A percentile compares a stretch with the other conserved stretches of the same genome.
Conservation (phyloP, 805 yeast genomes). For the Candida piceae region DNA sequence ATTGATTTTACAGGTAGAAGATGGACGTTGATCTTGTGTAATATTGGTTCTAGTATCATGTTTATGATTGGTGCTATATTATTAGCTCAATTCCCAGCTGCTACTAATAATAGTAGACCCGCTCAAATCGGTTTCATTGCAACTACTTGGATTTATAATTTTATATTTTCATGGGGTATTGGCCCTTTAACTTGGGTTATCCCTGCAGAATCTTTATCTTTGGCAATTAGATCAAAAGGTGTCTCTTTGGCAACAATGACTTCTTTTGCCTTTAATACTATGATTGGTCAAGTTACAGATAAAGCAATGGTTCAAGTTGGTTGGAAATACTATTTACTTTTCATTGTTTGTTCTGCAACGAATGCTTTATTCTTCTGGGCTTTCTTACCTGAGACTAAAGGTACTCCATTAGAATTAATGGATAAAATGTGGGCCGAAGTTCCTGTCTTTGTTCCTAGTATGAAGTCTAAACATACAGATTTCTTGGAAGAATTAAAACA, state of each 20-base stretch:
- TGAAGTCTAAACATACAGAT: conserved; percentile 6
- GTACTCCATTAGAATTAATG: conserved; percentile 14
- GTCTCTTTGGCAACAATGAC: conserved; percentile 45
- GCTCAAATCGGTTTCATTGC: conserved; percentile 28
- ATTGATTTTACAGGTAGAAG: conserved; percentile 23
- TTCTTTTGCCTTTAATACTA: conserved; percentile 30
- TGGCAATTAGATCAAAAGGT: conserved; percentile 59
- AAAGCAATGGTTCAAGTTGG: conserved; percentile 42
- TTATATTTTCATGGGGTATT: conserved; percentile 20
- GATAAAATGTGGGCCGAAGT: conserved; percentile 8
- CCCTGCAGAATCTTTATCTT: conserved; percentile 47
- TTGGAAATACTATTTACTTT: conserved; percentile 65
- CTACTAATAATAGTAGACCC: conserved; percentile 11
- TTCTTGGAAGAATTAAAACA: conserved; percentile 6
- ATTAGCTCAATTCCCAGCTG: conserved; percentile 21
- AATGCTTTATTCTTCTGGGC: conserved; percentile 30
- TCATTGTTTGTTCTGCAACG: conserved; percentile 29
- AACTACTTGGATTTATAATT: conserved; percentile 25
- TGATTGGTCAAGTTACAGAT: conserved; percentile 45
- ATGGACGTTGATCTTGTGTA: conserved; percentile 15
- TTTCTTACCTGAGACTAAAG: conserved; percentile 30
- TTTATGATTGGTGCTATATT: conserved; percentile 21
- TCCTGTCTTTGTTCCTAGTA: conserved; percentile 6
- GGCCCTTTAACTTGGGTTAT: conserved; percentile 47
- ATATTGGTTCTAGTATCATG: conserved; percentile 9